Percentiles rank a stretch among this genome's conserved stretches.
Conservation (phyloP, 1,284 basidiomycete species). For the Ceratobasidium sp. region DNA sequence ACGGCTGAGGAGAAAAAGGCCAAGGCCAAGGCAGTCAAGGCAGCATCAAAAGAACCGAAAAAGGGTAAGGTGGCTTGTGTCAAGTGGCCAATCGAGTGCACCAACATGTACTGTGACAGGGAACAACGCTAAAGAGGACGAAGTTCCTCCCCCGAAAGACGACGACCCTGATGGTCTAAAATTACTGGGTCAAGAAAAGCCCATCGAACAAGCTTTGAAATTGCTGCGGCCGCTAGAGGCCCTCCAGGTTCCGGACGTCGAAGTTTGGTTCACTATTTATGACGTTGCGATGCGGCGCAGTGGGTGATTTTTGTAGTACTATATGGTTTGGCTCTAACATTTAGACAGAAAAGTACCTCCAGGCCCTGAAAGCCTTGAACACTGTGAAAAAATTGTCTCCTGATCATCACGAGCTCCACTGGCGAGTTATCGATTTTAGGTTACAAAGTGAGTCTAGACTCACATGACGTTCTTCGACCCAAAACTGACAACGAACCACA, state of each 20-base stretch:
- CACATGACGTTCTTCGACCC: conserved; percentile 11
- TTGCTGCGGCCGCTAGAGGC: conserved; percentile 70
- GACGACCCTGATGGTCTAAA: conserved; percentile 83
- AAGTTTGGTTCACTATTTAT: conserved; percentile 77
- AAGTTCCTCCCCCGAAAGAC: conserved; percentile 65
- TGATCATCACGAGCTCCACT: conserved; percentile 70
- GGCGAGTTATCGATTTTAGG: conserved; percentile 71
- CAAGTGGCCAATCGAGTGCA: conserved; percentile 4
- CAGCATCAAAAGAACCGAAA: conserved; percentile 71
- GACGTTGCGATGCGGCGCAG: conserved; percentile 81
- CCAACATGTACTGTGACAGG: conserved; percentile 50
- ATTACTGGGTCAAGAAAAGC: conserved; percentile 67
- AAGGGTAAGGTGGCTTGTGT: conserved; percentile 53
- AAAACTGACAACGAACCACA: conserved; percentile 50
- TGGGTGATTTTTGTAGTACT: conserved; percentile 52
- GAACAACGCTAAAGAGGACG: conserved; percentile 77
- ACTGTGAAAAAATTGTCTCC: conserved; percentile 63
- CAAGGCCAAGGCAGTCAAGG: conserved; percentile 89
- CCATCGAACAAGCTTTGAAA: conserved; percentile 78
- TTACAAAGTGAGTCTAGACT: conserved; percentile 49
- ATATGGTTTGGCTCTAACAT: conserved; percentile 1
- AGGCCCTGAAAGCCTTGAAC: conserved; percentile 74
- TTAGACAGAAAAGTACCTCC: conserved; percentile 73
- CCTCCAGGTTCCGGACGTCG: conserved; percentile 61
- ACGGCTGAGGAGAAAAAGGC: conserved; percentile 83